Conservation (phyloP, 768 basidiomycete species). For the Termitomyces sp. region DNA sequence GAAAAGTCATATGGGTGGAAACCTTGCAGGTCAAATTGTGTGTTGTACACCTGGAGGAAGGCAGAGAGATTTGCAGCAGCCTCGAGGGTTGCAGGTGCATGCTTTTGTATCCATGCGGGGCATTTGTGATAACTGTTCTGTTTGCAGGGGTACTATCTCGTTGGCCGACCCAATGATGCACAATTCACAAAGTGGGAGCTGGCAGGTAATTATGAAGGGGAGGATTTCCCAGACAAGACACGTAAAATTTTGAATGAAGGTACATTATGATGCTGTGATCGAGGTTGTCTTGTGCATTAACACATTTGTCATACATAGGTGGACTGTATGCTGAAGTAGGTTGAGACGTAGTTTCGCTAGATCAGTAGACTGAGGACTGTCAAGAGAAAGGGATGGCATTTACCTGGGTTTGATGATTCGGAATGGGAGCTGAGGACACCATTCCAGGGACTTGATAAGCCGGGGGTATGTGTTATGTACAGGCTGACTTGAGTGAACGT, state of each 20-base stretch:
- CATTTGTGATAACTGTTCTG: no score
- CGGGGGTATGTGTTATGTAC: slow-evolving; percentile 6
- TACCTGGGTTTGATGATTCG: slow-evolving; percentile 14
- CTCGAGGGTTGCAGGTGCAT: slow-evolving; percentile 12
- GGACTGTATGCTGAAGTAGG: slow-evolving; percentile 14
- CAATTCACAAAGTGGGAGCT: slow-evolving; percentile 14
- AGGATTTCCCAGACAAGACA: slow-evolving; percentile 13
- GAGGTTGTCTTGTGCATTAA: neutral
- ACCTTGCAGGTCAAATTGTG: slow-evolving; percentile 15
- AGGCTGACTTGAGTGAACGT: neutral
- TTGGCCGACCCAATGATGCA: slow-evolving; percentile 2
- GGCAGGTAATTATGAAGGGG: slow-evolving; percentile 12
- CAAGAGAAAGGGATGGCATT: slow-evolving; percentile 15
- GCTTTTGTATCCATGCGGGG: no score
- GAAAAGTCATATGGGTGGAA: slow-evolving; percentile 14
- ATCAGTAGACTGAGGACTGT: neutral
- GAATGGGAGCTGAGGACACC: slow-evolving; percentile 13
- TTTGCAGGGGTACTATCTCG: slow-evolving; percentile 13
- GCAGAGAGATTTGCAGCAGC: slow-evolving; percentile 14
- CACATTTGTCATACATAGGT: slow-evolving; percentile 1
- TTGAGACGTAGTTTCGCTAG: no score
- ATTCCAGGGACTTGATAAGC: slow-evolving; percentile 10
- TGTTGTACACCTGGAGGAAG: slow-evolving; percentile 15
- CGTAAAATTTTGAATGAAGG: slow-evolving; percentile 16
- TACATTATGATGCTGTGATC: neutral